Conservation (phyloP, 1,139 yeast genomes). For the Hemisphaericaspora xylofermentans region DNA sequence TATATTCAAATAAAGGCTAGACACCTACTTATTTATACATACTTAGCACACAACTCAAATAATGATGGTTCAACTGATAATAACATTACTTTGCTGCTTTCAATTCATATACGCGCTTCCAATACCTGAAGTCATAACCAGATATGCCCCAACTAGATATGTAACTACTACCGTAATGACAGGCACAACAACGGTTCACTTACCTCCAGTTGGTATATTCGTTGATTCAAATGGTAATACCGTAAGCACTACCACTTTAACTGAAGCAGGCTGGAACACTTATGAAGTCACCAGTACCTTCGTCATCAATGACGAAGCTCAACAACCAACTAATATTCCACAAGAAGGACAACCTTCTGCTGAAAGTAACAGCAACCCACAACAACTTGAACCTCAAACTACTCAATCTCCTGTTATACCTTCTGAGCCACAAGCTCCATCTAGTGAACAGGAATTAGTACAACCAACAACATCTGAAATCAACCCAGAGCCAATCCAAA, state of each 20-base stretch:
- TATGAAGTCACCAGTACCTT: conserved; percentile 18
- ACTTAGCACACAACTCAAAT: neutral
- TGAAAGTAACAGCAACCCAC: neutral
- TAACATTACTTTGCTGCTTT: conserved; percentile 20
- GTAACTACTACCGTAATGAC: conserved; percentile 54
- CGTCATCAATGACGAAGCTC: conserved; percentile 7
- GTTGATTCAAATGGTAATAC: conserved; percentile 52
- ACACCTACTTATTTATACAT: neutral
- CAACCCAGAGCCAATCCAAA: neutral
- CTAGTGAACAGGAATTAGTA: no score
- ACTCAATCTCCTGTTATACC: neutral
- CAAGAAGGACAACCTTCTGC: neutral
- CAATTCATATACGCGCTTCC: conserved; percentile 34
- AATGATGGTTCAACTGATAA: conserved; percentile 9
- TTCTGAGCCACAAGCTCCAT: neutral
- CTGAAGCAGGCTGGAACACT: conserved; percentile 31
- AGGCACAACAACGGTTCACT: conserved; percentile 56
- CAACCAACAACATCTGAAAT: neutral
- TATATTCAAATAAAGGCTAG: neutral
- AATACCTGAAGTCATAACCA: conserved; percentile 48
- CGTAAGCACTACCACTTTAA: conserved; percentile 58
- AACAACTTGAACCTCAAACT: neutral
- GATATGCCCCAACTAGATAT: conserved; percentile 59
- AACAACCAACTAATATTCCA: neutral
- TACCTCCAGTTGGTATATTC: conserved; percentile 69